These are phyloP conservation scores for Sideroxylon spinosum DNA, from an alignment of 179 eudicot species.

Conservation along the genomic window DNA sequence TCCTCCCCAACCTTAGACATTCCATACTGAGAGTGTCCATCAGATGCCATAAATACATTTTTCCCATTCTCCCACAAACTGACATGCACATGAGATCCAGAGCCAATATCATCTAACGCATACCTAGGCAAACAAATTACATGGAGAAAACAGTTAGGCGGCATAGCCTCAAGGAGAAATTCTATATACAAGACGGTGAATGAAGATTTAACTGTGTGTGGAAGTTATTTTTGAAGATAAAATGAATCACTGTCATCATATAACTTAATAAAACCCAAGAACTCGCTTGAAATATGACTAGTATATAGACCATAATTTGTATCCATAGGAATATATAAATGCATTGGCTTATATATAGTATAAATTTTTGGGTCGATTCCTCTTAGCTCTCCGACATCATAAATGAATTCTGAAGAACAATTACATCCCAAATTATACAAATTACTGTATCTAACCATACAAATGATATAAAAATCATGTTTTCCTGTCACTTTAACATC, in stretches of 20 bases:
- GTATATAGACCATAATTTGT: background rate
- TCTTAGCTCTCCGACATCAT: too few species aligned
- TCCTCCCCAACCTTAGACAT: conserved; percentile 86
- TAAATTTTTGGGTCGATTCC: too few species aligned
- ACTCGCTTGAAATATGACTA: background rate
- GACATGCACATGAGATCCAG: conserved; percentile 96
- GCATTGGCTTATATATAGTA: background rate
- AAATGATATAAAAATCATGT: background rate
- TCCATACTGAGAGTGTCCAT: conserved; percentile 52
- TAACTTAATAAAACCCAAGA: background rate
- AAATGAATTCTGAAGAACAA: too few species aligned
- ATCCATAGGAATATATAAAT: background rate
- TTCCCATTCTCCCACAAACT: conserved; percentile 77
- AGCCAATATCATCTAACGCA: conserved; percentile 72
- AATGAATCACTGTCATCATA: background rate
- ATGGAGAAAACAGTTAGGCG: background rate
- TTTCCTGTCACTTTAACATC: background rate
- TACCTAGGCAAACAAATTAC: conserved; percentile 39
- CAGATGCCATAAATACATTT: conserved; percentile 76
- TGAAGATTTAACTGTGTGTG: background rate
- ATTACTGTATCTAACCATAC: too few species aligned
- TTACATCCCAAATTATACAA: too few species aligned
- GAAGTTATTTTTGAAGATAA: background rate
- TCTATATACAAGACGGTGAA: background rate
- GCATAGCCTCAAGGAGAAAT: background rate